Evolutionary conservation across 2,329 filamentous ascomycete genomes (phyloP), one percentile per base, ranked within the genome.

Genomic region (Cercospora sp.): DNA sequence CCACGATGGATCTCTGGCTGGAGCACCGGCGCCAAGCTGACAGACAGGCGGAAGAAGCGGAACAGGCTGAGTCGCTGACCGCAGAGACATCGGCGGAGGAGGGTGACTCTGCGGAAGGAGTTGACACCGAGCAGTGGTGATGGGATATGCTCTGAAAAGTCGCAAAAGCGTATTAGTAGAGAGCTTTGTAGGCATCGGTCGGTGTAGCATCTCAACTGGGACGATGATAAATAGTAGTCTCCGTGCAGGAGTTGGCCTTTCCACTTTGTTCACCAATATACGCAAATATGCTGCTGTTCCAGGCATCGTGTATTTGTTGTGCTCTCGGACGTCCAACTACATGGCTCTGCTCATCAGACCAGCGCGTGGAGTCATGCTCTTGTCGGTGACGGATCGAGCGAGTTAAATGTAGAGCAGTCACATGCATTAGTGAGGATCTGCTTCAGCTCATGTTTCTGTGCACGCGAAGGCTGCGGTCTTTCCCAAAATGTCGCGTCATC

Each of bases 1-100:
- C 70, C 0, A 72, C 70, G 2, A 71, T 72, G 62, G 53, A 61
- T n/a, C 40, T 71, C 21, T 70, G 66, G 18, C 63, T 21, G 32
- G 24, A n/a, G 30, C 58, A 61, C 26, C 9, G 37, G 30, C 16
- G n/a, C 10, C 24, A 34, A 34, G 53, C 53, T 18, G 28, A 51
- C 10, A 18, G 16, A 21, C 18, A 26, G 10, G 45, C 45, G 10
- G 45, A 24, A 21, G 45, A 51, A 2, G 21, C 21, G 1, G 21
- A 21, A 12, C 21, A 18, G 12, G 18, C 18, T 12, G 45, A 8
- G 26, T 13, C 26, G 45, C 21, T 24, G 45, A 13, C 10, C 12
- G 10, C 9, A 51, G 45, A 51, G 21, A 13, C 21, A 26, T 51
- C 12, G 45, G 21, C 12, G 21, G 12, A 53, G 1, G 24, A 53